Conservation (phyloP, 352 stramenopile species). For the Globisporangium cederbergense region DNA sequence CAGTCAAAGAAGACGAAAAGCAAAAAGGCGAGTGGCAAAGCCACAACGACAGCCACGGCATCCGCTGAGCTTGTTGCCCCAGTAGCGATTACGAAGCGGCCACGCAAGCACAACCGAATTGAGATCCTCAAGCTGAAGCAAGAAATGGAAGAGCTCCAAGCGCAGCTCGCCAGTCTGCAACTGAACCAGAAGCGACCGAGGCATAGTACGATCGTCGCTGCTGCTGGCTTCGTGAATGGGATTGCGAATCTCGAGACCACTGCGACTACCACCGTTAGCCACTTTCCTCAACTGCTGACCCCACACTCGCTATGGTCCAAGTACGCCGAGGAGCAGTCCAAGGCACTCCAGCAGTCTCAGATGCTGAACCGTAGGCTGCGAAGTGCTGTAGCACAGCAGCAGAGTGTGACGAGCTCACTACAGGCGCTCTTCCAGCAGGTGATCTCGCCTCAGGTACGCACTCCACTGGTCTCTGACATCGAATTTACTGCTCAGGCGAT, state of each 20-base stretch:
- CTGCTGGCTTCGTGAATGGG: too few relatives aligned
- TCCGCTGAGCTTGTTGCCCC: too few relatives aligned
- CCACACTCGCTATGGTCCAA: constrained; percentile 26
- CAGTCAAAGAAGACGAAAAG: too few relatives aligned
- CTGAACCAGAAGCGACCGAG: not conserved
- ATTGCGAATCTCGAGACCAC: too few relatives aligned
- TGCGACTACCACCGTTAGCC: too few relatives aligned
- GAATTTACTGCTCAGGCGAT: not conserved
- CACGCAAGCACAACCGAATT: constrained; percentile 2
- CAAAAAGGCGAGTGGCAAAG: too few relatives aligned
- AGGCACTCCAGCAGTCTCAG: constrained; percentile 33
- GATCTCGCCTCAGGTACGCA: not conserved
- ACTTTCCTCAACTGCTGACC: not conserved
- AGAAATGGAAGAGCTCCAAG: constrained; percentile 5
- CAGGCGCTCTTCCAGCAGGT: constrained; percentile 32
- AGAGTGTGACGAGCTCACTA: constrained; percentile 35
- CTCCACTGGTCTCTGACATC: not conserved
- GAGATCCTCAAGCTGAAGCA: constrained; percentile 10
- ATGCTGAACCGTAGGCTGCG: constrained; percentile 39
- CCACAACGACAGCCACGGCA: too few relatives aligned
- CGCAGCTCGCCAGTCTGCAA: not conserved
- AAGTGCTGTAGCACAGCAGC: constrained; percentile 33
- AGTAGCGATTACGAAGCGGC: not conserved
- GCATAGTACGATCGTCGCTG: not conserved
- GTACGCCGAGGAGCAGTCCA: constrained; percentile 32